These are phyloP conservation scores for Chytriomyces confervae DNA, from an alignment of 192 early-diverging fungal species.

Conservation along the genomic window DNA sequence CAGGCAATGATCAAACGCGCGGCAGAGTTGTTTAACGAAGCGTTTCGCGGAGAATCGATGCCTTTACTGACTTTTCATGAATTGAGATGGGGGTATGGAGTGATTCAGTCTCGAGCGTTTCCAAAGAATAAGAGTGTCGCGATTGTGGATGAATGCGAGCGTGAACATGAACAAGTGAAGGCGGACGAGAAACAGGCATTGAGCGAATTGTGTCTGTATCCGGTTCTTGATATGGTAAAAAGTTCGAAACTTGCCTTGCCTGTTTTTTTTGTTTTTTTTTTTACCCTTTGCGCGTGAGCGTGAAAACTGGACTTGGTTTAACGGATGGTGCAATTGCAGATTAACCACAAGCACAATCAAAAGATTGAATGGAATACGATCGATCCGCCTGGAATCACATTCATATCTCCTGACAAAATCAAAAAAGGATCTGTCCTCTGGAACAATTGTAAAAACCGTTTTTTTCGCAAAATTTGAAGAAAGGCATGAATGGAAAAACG, in stretches of 20 bases:
- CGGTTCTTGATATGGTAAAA: slow-evolving; percentile 55
- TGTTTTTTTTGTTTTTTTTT: not conserved
- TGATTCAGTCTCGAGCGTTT: slow-evolving; percentile 54
- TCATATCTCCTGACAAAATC: slow-evolving; percentile 40
- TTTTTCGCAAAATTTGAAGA: too few species aligned
- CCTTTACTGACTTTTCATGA: slow-evolving; percentile 7
- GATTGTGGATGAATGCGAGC: slow-evolving; percentile 16
- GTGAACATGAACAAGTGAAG: not conserved
- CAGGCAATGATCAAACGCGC: slow-evolving; percentile 38
- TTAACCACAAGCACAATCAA: slow-evolving; percentile 52
- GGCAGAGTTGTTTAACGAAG: slow-evolving; percentile 33
- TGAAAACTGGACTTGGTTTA: not conserved
- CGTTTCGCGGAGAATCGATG: slow-evolving; percentile 22
- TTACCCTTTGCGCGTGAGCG: too few species aligned
- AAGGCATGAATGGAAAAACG: too few species aligned
- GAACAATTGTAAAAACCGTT: slow-evolving; percentile 61
- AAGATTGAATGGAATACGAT: slow-evolving; percentile 54
- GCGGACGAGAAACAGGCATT: not conserved
- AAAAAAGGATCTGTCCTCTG: slow-evolving; percentile 39
- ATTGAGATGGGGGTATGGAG: slow-evolving; percentile 54
- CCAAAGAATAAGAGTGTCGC: slow-evolving; percentile 34
- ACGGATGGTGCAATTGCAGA: slow-evolving; percentile 7
- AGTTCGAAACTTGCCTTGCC: not conserved
- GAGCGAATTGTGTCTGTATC: slow-evolving; percentile 56
- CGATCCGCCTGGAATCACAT: slow-evolving; percentile 38